Evolutionary conservation across 1,284 basidiomycete genomes (phyloP).

Genomic region (Leucoagaricus sp.): DNA sequence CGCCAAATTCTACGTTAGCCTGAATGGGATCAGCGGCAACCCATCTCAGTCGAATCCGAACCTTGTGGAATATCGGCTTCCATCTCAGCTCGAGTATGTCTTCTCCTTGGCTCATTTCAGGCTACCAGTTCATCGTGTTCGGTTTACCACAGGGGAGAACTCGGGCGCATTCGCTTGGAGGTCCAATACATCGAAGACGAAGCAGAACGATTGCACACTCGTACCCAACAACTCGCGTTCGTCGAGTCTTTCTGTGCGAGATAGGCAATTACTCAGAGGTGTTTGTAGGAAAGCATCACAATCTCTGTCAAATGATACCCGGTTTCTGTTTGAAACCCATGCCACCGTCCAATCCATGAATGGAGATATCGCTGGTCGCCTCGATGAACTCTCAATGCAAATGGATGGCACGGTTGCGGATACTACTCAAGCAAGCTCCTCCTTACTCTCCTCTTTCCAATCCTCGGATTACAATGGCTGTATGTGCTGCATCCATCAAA

Average conservation of each 20-base stretch:
- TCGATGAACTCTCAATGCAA: conserved; percentile 7
- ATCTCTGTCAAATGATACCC: not conserved
- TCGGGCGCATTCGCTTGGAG: conserved; percentile 24
- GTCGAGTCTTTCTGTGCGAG: not conserved
- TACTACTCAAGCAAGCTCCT: not conserved
- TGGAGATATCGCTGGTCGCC: not conserved
- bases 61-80: not conserved
- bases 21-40: not conserved
- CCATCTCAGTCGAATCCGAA: not conserved
- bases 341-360: conserved; percentile 23
- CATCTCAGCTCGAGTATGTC: not conserved
- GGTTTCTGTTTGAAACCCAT: not conserved
- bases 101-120: not conserved
- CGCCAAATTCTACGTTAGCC: too few relatives aligned
- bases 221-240: conserved; percentile 24
- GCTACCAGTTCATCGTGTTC: not conserved
- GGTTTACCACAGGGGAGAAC: conserved; percentile 20
- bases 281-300: not conserved
- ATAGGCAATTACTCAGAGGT: not conserved
- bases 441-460: not conserved
- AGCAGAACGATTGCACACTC: conserved; percentile 22
- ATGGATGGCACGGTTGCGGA: conserved; percentile 1
- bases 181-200: conserved; percentile 25
- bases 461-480: not conserved
- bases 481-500: not conserved